These are phyloP conservation scores for Xylaria flabelliformis DNA, from an alignment of 495 filamentous ascomycete genomes.

Conservation along the genomic window DNA sequence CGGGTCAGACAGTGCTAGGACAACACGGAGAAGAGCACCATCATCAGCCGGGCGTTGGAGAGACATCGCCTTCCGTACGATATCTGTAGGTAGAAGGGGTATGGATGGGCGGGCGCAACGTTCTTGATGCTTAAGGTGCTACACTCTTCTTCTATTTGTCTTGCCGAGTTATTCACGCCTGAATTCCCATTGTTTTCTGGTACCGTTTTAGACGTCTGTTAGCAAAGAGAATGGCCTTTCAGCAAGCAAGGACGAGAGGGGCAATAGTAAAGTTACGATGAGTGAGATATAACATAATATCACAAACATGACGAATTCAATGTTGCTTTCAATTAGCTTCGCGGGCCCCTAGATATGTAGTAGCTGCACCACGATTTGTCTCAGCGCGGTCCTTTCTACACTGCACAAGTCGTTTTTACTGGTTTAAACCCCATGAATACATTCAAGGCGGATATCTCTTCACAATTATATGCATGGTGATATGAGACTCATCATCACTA, in stretches of 20 bases:
- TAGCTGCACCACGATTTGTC: background rate
- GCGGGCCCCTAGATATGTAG: too few species aligned
- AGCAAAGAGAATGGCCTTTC: constrained; percentile 10
- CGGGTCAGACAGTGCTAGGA: constrained; percentile 13
- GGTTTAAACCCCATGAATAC: background rate
- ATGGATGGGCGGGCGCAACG: constrained; percentile 1
- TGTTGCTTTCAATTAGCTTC: background rate
- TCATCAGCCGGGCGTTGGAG: constrained; percentile 6
- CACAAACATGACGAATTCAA: constrained; percentile 6
- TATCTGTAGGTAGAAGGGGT: constrained; percentile 10
- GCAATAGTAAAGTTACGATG: constrained; percentile 13
- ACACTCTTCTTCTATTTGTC: constrained; percentile 6
- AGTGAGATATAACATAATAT: constrained; percentile 16
- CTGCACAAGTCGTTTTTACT: background rate
- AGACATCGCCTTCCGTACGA: constrained; percentile 1
- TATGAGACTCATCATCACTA: background rate
- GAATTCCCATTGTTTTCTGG: background rate
- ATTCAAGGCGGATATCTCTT: background rate
- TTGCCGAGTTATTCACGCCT: background rate
- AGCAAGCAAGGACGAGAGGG: background rate
- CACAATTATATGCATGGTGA: background rate
- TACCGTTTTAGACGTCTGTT: constrained; percentile 15
- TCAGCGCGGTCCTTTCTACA: background rate
- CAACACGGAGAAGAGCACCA: constrained; percentile 8
- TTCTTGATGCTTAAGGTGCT: background rate